Evolutionary conservation across 345 rosid species (phyloP), one percentile per base, ranked within the genome.

Genomic region (Eutrema heterophyllum): DNA sequence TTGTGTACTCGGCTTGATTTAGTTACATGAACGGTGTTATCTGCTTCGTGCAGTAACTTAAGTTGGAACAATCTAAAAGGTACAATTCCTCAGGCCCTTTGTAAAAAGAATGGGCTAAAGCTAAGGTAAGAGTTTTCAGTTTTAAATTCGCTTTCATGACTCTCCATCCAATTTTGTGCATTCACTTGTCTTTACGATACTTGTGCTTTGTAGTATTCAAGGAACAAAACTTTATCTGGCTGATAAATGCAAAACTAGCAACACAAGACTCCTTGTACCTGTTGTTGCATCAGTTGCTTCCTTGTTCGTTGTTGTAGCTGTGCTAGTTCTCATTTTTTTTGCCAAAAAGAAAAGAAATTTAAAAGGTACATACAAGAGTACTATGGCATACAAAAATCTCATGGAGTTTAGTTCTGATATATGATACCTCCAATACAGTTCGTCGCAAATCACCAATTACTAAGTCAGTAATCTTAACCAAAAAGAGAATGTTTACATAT

Each of bases 61-160:
- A 7, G 58, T 44, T 44, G 70, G 50, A 83, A 85, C 67, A 52
- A 64, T 5, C 72, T 81, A 3, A 10, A 63, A 33, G 89, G 86
- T 64, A 0, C 54, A 4, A 15, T 83, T 24, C 85, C 86, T 4
- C n/a, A 9, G 8, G 74, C 26, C 3, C 77, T 85, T 21, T 12
- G 30, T 1, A 77, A 76, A 0, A 83, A 48, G 52, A 16, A 30
- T 6, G 70, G 63, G 9, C 56, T 80, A 4, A 18, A 30, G 5
- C 26, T 82, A 27, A 67, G 57, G 83, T 84, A 24, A 27, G 51
- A 9, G 7, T 29, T 46, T 14, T 9, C 38, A 21, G 5, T 5
- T 30, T 1, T 12, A 0, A 7, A 7, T 36, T 36, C 14, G 26
- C 9, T 56, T 30, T 9, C 45, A 9, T 50, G 10, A 38, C 1